These are phyloP conservation scores for Lycium ferocissimum DNA, from an alignment of 257 asterid species.

Conservation along the genomic window DNA sequence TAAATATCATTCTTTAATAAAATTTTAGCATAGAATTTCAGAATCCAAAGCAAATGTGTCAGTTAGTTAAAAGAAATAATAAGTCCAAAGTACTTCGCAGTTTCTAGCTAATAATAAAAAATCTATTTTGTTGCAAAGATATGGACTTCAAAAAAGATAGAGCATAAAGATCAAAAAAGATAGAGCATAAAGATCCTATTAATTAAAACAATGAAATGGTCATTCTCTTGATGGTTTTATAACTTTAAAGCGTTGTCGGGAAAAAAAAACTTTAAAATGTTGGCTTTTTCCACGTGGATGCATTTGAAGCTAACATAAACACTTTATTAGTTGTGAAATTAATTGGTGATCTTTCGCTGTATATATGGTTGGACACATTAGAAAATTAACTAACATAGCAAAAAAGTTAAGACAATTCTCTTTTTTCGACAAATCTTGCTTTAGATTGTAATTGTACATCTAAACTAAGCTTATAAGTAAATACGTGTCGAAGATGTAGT, in stretches of 20 bases:
- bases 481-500: not conserved
- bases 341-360: not conserved
- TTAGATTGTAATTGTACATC: not conserved
- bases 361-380: not conserved
- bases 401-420: not conserved
- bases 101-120: not conserved
- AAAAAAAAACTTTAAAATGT: not conserved
- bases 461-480: not conserved
- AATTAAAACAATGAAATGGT: not conserved
- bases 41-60: not conserved
- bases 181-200: not conserved
- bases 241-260: not conserved
- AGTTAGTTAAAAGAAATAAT: not conserved
- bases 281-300: not conserved
- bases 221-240: not conserved
- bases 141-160: not conserved
- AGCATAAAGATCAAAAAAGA: not conserved
- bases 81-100: not conserved
- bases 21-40: too few species aligned
- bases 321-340: constrained; percentile 10
- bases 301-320: constrained; percentile 1
- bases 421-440: not conserved
- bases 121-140: not conserved
- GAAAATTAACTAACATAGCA: not conserved
- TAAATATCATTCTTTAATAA: not conserved